A percentile compares a stretch with the other conserved stretches of the same genome.
Evolutionary conservation across 2,329 filamentous ascomycete species (phyloP).

Genomic region (Metarhizium brunneum): DNA sequence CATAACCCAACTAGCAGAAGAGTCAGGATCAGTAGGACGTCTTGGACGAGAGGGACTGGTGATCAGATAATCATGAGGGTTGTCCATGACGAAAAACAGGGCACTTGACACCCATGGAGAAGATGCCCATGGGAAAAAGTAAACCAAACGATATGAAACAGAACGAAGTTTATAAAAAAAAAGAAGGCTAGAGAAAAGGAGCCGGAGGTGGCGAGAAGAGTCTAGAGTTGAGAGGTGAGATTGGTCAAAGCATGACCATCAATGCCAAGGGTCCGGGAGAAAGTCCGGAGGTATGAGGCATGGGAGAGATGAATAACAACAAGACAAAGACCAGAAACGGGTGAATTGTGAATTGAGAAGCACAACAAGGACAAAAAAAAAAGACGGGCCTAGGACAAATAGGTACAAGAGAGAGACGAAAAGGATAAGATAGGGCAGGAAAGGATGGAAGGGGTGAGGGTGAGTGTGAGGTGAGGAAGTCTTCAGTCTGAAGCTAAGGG

Average conservation of each 20-base stretch:
- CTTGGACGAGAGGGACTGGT: slow-evolving; percentile 23
- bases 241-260: not conserved
- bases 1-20: slow-evolving; percentile 76
- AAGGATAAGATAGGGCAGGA: not conserved
- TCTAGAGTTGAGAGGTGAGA: not conserved
- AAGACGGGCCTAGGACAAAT: not conserved
- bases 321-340: not conserved
- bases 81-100: slow-evolving; percentile 25
- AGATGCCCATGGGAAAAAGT: slow-evolving; percentile 9
- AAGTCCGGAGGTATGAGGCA: not conserved
- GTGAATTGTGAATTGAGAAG: not conserved
- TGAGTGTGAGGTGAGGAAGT: not conserved
- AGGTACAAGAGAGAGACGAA: not conserved
- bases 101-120: slow-evolving; percentile 18
- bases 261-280: slow-evolving; percentile 3
- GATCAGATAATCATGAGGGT: slow-evolving; percentile 32
- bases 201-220: not conserved
- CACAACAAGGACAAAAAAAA: not conserved
- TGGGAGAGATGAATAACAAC: not conserved
- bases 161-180: not conserved
- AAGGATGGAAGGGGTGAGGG: slow-evolving; percentile 3
- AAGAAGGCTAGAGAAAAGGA: slow-evolving; percentile 4
- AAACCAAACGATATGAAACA: slow-evolving; percentile 7
- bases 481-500: not conserved
- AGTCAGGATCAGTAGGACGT: slow-evolving; percentile 39